A percentile compares a stretch with the other conserved stretches of the same genome.
phyloP scores from a whole-genome alignment of 345 rosid species.

The thale cress (Arabidopsis thaliana) region TAIR10.1 NC_003071.7:16810501-16811000 shows the following conservation, averaged over 20 bases:
- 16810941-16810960: background rate
- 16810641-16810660: conserved; percentile 11
- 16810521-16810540: background rate
- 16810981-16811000: background rate
- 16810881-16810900: background rate
- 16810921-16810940: background rate
- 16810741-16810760: conserved; percentile 19
- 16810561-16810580: conserved; percentile 24
- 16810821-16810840: background rate
- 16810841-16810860: background rate
- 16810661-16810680: background rate
- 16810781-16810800: background rate
- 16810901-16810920: background rate
- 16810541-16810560: background rate
- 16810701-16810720: background rate
- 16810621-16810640: conserved; percentile 18
- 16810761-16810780: background rate
- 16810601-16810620: conserved; percentile 6
- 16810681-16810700: background rate
- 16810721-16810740: conserved; percentile 1
- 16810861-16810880: background rate
- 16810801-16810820: background rate
- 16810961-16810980: background rate
- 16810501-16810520: background rate
- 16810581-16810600: background rate